phyloP scores from a whole-genome alignment of 495 filamentous ascomycete species.

The Cryomyces minteri region DNA sequence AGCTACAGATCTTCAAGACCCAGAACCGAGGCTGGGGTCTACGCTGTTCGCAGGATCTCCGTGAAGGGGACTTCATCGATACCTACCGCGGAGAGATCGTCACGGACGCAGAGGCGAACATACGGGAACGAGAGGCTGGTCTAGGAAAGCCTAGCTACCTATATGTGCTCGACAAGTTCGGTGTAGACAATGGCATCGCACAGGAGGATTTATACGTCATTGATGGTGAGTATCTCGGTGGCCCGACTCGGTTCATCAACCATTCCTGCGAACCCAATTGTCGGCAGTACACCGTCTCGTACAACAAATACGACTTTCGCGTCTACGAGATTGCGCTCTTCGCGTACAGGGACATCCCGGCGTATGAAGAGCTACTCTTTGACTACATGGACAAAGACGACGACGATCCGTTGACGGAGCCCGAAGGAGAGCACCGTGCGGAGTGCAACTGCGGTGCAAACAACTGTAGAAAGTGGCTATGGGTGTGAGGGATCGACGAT shows the following conservation, averaged over 20 bases:
- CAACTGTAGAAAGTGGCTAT: slow-evolving; percentile 52
- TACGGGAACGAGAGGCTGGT: slow-evolving; percentile 35
- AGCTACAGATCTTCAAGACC: slow-evolving; percentile 71
- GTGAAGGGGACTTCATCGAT: slow-evolving; percentile 72
- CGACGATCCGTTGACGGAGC: slow-evolving; percentile 19
- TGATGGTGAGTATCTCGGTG: slow-evolving; percentile 41
- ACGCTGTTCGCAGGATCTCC: slow-evolving; percentile 44
- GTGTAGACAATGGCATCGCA: slow-evolving; percentile 19
- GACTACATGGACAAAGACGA: slow-evolving; percentile 49
- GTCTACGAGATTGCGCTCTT: slow-evolving; percentile 86
- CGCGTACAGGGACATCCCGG: slow-evolving; percentile 46
- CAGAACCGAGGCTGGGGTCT: slow-evolving; percentile 70
- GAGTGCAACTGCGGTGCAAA: slow-evolving; percentile 48
- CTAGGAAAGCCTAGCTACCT: slow-evolving; percentile 49
- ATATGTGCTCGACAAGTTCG: slow-evolving; percentile 70
- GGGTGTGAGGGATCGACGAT: slow-evolving; percentile 12
- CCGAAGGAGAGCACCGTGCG: slow-evolving; percentile 27
- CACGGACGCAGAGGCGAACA: slow-evolving; percentile 45
- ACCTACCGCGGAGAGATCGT: slow-evolving; percentile 81
- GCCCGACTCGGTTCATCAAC: slow-evolving; percentile 42
- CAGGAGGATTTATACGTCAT: slow-evolving; percentile 29
- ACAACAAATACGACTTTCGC: slow-evolving; percentile 51
- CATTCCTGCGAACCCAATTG: slow-evolving; percentile 57
- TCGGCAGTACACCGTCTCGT: slow-evolving; percentile 65
- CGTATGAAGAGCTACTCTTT: slow-evolving; percentile 64